Percentiles rank a stretch among this genome's conserved stretches.
These are phyloP conservation scores for Suillus clintonianus DNA, from an alignment of 768 basidiomycete genomes.

Conservation along the genomic window DNA sequence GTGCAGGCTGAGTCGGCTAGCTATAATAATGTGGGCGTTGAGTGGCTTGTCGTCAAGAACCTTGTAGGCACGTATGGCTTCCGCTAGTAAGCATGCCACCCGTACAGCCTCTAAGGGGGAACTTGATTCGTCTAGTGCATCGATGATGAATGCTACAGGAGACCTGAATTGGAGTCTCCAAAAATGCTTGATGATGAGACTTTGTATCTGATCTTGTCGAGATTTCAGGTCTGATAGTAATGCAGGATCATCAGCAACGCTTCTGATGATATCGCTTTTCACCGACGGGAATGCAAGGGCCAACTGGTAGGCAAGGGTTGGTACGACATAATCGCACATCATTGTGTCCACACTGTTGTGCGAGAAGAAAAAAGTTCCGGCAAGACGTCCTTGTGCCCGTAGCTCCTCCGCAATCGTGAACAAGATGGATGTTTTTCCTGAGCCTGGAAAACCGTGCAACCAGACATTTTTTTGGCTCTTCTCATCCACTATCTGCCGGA, in stretches of 20 bases:
- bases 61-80: background rate
- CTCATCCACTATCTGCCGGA: background rate
- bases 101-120: background rate
- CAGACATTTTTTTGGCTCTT: background rate
- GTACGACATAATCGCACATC: background rate
- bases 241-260: background rate
- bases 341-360: background rate
- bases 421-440: background rate
- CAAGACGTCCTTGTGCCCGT: background rate
- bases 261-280: background rate
- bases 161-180: background rate
- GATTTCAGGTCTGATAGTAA: background rate
- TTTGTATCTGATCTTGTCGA: background rate
- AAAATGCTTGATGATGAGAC: background rate
- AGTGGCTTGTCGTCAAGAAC: too few relatives aligned
- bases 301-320: background rate
- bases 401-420: background rate
- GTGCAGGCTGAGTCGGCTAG: background rate
- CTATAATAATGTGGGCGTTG: background rate
- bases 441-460: background rate
- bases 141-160: background rate
- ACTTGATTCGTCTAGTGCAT: background rate
- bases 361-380: background rate
- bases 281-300: background rate
- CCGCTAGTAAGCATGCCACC: background rate